phyloP scores from a whole-genome alignment of 2,329 filamentous ascomycete genomes.

The Calonectria pseudoturangicola region DNA sequence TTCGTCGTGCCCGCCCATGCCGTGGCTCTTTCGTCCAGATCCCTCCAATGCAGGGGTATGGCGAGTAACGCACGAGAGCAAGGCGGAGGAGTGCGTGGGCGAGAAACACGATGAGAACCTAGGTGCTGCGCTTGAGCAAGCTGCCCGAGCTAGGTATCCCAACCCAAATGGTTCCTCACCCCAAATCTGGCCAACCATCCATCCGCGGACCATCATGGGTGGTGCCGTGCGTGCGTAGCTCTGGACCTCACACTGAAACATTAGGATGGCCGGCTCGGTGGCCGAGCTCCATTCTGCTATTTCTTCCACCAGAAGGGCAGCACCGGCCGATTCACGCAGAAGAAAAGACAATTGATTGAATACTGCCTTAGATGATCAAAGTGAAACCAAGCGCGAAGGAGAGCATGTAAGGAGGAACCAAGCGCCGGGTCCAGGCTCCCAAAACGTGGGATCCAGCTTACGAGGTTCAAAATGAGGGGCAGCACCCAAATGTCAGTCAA shows the following conservation, averaged over 20 bases:
- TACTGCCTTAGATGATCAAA: slow-evolving; percentile 45
- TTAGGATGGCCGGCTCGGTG: slow-evolving; percentile 50
- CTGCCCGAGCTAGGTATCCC: slow-evolving; percentile 33
- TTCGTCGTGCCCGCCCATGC: slow-evolving; percentile 43
- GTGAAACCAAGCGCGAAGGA: slow-evolving; percentile 50
- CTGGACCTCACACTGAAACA: slow-evolving; percentile 54
- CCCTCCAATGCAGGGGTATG: slow-evolving; percentile 46
- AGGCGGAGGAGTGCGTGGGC: slow-evolving; percentile 28
- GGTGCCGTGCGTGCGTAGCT: slow-evolving; percentile 46
- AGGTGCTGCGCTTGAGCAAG: slow-evolving; percentile 28
- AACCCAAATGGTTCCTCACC: slow-evolving; percentile 42
- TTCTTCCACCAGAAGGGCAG: slow-evolving; percentile 43
- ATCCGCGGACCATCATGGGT: slow-evolving; percentile 31
- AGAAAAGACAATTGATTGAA: slow-evolving; percentile 35
- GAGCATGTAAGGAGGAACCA: slow-evolving; percentile 46
- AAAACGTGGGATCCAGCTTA: slow-evolving; percentile 35
- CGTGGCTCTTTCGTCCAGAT: slow-evolving; percentile 42
- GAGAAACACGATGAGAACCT: slow-evolving; percentile 23
- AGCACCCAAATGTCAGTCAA: slow-evolving; percentile 19
- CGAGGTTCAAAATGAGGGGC: slow-evolving; percentile 35
- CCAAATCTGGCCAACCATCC: slow-evolving; percentile 33
- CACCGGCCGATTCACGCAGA: slow-evolving; percentile 39
- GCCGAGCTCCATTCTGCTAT: slow-evolving; percentile 51
- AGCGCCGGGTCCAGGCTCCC: slow-evolving; percentile 45
- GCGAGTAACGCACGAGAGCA: slow-evolving; percentile 28